phyloP scores from a whole-genome alignment of 805 yeast species.

The Wickerhamiella siamensis region DNA sequence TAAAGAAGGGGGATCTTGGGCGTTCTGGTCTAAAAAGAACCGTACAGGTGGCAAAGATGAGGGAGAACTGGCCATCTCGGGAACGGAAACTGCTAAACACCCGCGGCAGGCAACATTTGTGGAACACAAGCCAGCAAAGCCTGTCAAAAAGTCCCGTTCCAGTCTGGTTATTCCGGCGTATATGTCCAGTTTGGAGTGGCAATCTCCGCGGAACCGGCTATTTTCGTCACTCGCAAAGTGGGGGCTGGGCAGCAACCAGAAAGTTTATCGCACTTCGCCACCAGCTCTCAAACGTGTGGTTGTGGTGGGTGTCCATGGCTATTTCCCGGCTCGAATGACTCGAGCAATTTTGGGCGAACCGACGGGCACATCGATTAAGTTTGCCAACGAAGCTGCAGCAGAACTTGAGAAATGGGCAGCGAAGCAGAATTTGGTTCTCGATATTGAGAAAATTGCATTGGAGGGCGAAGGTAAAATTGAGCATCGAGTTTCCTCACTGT shows the following conservation, averaged over 20 bases:
- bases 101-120: conserved; percentile 18
- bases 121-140: conserved; percentile 6
- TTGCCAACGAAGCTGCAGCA: conserved; percentile 79
- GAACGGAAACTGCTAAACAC: conserved; percentile 20
- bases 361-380: conserved; percentile 84
- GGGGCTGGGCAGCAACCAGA: conserved; percentile 8
- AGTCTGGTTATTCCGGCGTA: conserved; percentile 19
- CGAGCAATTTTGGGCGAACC: conserved; percentile 88
- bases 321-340: conserved; percentile 76
- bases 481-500: conserved; percentile 72
- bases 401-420: conserved; percentile 57
- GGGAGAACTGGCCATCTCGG: conserved; percentile 22
- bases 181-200: conserved; percentile 19
- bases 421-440: conserved; percentile 28
- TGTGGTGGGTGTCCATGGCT: conserved; percentile 91
- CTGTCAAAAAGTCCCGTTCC: conserved; percentile 11
- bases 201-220: conserved; percentile 13
- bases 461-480: conserved; percentile 88
- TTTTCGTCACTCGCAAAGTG: conserved; percentile 12
- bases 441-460: conserved; percentile 79
- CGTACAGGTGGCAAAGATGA: conserved; percentile 11
- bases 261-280: conserved; percentile 17
- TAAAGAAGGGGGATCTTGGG: conserved; percentile 20
- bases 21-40: conserved; percentile 21
- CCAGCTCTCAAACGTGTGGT: conserved; percentile 40